Evolutionary conservation across 1,139 yeast species (phyloP), one percentile per base, ranked within the genome.

Genomic region (Pichia sp.): DNA sequence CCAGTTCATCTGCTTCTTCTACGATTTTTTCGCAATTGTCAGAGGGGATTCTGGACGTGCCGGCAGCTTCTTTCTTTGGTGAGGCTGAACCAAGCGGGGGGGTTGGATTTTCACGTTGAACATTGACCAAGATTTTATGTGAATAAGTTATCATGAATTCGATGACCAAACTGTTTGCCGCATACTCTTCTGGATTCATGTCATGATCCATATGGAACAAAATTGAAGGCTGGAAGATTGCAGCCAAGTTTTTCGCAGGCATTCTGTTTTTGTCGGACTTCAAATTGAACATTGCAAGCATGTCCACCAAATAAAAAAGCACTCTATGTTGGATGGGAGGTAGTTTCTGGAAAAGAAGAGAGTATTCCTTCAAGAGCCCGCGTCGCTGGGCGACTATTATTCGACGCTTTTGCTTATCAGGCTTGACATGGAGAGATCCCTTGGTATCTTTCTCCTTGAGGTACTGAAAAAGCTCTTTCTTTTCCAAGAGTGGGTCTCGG

Each of bases 211-310:
- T 97, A 68, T 93, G 98, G 2, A 96, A 87, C 50, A 95, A 75
- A 16, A 95, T 83, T 23, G 96, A 87, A 2, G 99, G 99, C 71
- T 93, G 99, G 73, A 95, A 93, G 58, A 93, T 89, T 1, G 98
- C 97, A 0, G 98, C 96, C 61, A 93, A 75, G 67, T 95, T 93
- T 62, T 93, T 81, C 2, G 96, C 89, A 2, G 97, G 85, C 99
- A 93, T 93, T 62, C 90, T 76, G 68, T 92, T 93, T 57, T 81
- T 82, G 49, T 80, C 82, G 8, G 93, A 78, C 64, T 87, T 85
- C 58, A 87, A 83, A 52, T 92, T 89, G 61, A 93, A 95, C 75
- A 90, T 81, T 10, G 96, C 87, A 57, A 93, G 75, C 62, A 95
- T 75, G 70, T 93, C 99, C 62, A 93, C 73, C 31, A 95, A 81